Evolutionary conservation across 163 green algal species (phyloP).

Genomic region (Dunaliella salina): DNA sequence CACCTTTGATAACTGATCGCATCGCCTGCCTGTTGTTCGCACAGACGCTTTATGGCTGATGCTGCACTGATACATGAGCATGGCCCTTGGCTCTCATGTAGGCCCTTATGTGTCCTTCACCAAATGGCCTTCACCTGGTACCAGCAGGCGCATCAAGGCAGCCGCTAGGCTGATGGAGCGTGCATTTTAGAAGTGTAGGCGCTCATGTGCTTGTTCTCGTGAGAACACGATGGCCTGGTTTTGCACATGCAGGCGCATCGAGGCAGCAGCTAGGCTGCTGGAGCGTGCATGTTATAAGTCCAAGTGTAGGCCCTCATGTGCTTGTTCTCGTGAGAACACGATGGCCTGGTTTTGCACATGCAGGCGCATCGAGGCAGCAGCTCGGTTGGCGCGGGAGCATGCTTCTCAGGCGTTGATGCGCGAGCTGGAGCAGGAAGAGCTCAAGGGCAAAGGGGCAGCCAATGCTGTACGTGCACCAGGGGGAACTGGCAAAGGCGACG

Average conservation of each 20-base stretch:
- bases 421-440: slow-evolving; percentile 61
- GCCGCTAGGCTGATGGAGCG: slow-evolving; percentile 47
- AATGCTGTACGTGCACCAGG: neutral
- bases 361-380: slow-evolving; percentile 47
- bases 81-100: slow-evolving; percentile 43
- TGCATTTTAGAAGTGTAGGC: slow-evolving; percentile 44
- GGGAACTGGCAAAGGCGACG: neutral
- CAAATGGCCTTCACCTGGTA: neutral
- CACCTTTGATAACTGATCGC: too few species aligned
- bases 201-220: too few species aligned
- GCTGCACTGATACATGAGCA: slow-evolving; percentile 49
- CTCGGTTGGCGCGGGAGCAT: slow-evolving; percentile 47
- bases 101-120: slow-evolving; percentile 38
- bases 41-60: slow-evolving; percentile 43
- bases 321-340: too few species aligned
- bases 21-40: too few species aligned
- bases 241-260: slow-evolving; percentile 33
- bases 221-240: too few species aligned
- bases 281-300: slow-evolving; percentile 54
- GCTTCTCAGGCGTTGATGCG: slow-evolving; percentile 56
- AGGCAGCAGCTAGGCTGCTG: slow-evolving; percentile 42
- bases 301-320: slow-evolving; percentile 38
- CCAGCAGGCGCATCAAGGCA: slow-evolving; percentile 44
- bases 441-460: slow-evolving; percentile 20
- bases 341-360: neutral